phyloP scores from a whole-genome alignment of 306 rosid genomes.

The Oxytropis ochrocephala region DNA sequence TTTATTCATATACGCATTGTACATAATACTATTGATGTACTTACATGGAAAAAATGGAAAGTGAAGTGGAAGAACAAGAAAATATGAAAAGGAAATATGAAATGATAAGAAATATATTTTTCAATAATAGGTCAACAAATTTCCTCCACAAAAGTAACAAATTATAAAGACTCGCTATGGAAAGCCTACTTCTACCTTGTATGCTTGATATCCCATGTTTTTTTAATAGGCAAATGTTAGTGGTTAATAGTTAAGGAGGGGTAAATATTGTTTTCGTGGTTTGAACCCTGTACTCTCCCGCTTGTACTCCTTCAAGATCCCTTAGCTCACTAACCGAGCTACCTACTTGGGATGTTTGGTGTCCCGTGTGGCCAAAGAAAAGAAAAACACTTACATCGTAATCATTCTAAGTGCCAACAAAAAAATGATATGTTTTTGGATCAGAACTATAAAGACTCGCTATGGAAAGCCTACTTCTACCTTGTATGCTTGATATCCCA shows the following conservation, averaged over 20 bases:
- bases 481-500: too few relatives aligned
- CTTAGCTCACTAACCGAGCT: too few relatives aligned
- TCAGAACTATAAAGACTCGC: background rate
- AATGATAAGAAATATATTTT: background rate
- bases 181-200: background rate
- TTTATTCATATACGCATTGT: background rate
- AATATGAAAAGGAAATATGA: background rate
- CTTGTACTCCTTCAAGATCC: too few relatives aligned
- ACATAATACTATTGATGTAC: background rate
- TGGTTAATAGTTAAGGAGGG: too few relatives aligned
- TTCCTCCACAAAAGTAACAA: background rate
- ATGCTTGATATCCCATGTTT: background rate
- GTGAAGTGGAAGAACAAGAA: background rate
- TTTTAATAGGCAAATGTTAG: too few relatives aligned
- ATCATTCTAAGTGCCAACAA: too few relatives aligned
- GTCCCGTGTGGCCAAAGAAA: too few relatives aligned
- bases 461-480: background rate
- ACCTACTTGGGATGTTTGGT: too few relatives aligned
- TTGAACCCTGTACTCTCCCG: too few relatives aligned
- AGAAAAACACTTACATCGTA: background rate
- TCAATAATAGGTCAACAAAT: background rate
- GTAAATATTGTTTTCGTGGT: too few relatives aligned
- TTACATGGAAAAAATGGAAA: background rate
- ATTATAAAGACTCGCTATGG: background rate
- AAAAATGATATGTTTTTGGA: too few relatives aligned